phyloP scores from a whole-genome alignment of 306 rosid species.

The Cucurbita ficifolia region DNA sequence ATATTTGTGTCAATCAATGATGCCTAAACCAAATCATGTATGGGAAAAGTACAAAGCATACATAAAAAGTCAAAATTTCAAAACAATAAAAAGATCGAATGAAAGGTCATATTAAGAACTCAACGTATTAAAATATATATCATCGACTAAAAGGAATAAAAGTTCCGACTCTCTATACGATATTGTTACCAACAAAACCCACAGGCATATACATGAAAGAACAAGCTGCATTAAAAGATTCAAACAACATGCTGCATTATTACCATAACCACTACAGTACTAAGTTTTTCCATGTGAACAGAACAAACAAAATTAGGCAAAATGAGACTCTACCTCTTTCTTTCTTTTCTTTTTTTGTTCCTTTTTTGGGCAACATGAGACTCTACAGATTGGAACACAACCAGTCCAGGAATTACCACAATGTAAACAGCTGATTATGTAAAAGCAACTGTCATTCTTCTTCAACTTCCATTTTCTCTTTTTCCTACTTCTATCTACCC shows the following conservation, averaged over 20 bases:
- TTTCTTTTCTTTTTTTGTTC: background rate
- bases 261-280: background rate
- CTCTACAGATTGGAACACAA: constrained; percentile 4
- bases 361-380: background rate
- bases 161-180: too few relatives aligned
- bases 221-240: background rate
- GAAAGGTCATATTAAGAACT: too few relatives aligned
- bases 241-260: background rate
- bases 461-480: constrained; percentile 2
- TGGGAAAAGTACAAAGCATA: too few relatives aligned
- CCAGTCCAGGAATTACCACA: constrained; percentile 1
- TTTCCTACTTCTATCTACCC: background rate
- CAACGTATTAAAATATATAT: too few relatives aligned
- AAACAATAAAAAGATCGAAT: too few relatives aligned
- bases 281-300: background rate
- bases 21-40: too few relatives aligned
- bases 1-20: too few relatives aligned
- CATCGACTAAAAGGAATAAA: too few relatives aligned
- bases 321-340: background rate
- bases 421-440: background rate
- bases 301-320: background rate
- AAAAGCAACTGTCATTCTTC: background rate
- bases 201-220: background rate
- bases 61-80: too few relatives aligned
- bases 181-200: too few relatives aligned